Conservation (phyloP, 768 basidiomycete species). For the Hericium coralloides region DNA sequence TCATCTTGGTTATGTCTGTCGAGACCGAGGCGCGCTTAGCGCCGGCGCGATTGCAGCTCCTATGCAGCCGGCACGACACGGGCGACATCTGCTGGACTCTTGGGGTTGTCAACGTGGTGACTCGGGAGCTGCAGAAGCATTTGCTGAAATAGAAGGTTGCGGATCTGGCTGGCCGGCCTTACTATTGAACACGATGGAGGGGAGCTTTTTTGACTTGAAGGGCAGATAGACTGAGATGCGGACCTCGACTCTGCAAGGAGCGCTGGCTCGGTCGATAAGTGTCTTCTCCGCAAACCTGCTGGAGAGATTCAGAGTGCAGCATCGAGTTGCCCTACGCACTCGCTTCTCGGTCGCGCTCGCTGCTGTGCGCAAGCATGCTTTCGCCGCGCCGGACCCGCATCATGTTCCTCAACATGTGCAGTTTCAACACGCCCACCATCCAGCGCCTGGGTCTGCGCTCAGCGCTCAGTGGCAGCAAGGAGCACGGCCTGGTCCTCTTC, state of each 20-base stretch:
- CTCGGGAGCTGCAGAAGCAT: not conserved
- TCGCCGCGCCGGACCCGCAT: not conserved
- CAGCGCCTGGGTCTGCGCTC: not conserved
- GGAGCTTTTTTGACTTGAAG: not conserved
- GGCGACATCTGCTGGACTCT: constrained; percentile 29
- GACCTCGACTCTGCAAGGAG: constrained; percentile 19
- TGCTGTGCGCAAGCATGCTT: not conserved
- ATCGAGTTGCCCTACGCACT: constrained; percentile 21
- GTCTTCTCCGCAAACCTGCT: not conserved
- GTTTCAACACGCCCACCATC: not conserved
- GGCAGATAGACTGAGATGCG: not conserved
- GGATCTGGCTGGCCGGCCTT: too few species aligned
- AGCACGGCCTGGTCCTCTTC: constrained; percentile 3
- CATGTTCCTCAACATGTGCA: not conserved
- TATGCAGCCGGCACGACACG: constrained; percentile 48
- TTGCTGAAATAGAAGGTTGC: not conserved
- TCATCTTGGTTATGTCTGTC: constrained; percentile 25
- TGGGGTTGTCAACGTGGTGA: not conserved
- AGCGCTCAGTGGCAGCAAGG: not conserved
- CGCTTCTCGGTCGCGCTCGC: constrained; percentile 22
- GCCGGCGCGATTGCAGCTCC: constrained; percentile 61
- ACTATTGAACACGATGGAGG: too few species aligned
- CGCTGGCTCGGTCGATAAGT: constrained; percentile 24
- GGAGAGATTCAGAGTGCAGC: constrained; percentile 7
- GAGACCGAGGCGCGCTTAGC: constrained; percentile 27